These are phyloP conservation scores for Fusarium acutatum DNA, from an alignment of 2,329 filamentous ascomycete species.

Conservation along the genomic window DNA sequence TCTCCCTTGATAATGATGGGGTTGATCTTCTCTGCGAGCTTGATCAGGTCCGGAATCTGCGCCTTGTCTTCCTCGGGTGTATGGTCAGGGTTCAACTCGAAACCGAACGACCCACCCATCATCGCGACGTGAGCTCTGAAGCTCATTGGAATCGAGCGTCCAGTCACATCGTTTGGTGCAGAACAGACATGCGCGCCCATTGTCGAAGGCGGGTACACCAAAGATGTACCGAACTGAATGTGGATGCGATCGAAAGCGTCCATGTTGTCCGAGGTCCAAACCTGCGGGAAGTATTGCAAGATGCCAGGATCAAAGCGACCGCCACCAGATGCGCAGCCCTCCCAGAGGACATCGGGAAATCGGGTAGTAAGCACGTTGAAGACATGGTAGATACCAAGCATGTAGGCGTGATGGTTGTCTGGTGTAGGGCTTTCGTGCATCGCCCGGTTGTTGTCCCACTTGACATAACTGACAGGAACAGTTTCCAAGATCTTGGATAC, in stretches of 20 bases:
- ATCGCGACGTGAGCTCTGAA: constrained; percentile 73
- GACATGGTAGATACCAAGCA: constrained; percentile 70
- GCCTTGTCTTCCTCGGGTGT: constrained; percentile 60
- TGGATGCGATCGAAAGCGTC: constrained; percentile 68
- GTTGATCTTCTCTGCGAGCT: constrained; percentile 63
- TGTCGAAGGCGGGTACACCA: constrained; percentile 68
- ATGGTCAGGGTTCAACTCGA: constrained; percentile 67
- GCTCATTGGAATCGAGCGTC: constrained; percentile 62
- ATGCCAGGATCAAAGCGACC: constrained; percentile 71
- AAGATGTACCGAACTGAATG: constrained; percentile 71
- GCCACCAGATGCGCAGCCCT: constrained; percentile 72
- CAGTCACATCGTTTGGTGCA: constrained; percentile 66
- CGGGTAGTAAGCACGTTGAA: constrained; percentile 66
- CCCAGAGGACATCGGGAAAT: constrained; percentile 71
- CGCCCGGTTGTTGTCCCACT: constrained; percentile 74
- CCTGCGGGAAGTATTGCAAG: constrained; percentile 71
- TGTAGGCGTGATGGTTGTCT: constrained; percentile 65
- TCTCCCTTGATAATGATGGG: constrained; percentile 67
- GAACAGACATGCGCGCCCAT: constrained; percentile 74
- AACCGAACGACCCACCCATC: constrained; percentile 74
- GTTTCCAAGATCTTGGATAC: constrained; percentile 63
- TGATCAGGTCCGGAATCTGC: constrained; percentile 63
- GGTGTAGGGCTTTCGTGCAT: constrained; percentile 68
- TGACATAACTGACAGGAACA: constrained; percentile 66
- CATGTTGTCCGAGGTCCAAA: constrained; percentile 73